Percentiles rank a stretch among this genome's conserved stretches.
Conservation (phyloP, 306 rosid species). For the Quillaja saponaria region DNA sequence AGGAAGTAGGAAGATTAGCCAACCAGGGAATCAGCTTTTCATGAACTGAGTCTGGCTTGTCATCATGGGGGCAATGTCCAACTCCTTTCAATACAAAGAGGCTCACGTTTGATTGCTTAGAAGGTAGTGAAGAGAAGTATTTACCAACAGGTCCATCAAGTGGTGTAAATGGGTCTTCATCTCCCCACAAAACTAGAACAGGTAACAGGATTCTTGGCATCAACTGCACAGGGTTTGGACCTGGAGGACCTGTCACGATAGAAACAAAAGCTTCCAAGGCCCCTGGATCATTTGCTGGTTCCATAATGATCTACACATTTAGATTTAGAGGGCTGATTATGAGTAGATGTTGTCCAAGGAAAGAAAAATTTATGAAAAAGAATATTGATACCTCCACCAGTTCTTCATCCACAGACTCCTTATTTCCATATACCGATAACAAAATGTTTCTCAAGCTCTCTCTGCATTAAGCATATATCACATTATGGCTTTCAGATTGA, state of each 20-base stretch:
- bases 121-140: conserved; percentile 65
- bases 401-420: conserved; percentile 83
- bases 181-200: conserved; percentile 83
- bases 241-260: conserved; percentile 87
- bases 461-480: conserved; percentile 46
- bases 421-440: conserved; percentile 71
- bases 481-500: conserved; percentile 1
- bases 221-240: conserved; percentile 75
- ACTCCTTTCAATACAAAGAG: conserved; percentile 72
- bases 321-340: conserved; percentile 9
- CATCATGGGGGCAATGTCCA: conserved; percentile 97
- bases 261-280: conserved; percentile 89
- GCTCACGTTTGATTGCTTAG: conserved; percentile 51
- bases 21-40: conserved; percentile 82
- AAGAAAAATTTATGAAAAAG: not conserved
- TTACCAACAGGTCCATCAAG: conserved; percentile 93
- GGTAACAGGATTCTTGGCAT: conserved; percentile 70
- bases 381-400: conserved; percentile 63
- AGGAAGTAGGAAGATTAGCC: conserved; percentile 65
- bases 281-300: conserved; percentile 69
- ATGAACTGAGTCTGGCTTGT: conserved; percentile 77
- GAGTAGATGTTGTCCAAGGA: not conserved
- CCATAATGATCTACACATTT: conserved; percentile 66
- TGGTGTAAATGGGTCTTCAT: conserved; percentile 88
- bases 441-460: conserved; percentile 68